Conservation (phyloP, 176 grass and related monocot species). For the Eragrostis nindensis region DNA sequence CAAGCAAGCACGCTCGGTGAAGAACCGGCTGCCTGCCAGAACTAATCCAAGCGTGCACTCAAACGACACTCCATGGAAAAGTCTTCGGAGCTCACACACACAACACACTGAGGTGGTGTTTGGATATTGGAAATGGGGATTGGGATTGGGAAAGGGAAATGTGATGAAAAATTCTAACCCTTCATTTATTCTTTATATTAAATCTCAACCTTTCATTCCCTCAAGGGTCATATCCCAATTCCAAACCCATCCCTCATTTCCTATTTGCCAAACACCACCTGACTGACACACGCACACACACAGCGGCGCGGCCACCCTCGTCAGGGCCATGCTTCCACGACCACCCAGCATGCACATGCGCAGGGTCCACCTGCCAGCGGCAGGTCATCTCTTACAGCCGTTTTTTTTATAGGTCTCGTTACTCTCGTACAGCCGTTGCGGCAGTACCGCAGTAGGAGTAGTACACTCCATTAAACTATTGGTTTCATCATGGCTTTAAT, state of each 20-base stretch:
- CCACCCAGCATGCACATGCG: background rate
- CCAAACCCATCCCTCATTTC: too few species aligned
- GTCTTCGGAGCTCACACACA: background rate
- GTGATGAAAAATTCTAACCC: too few species aligned
- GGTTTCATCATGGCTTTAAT: background rate
- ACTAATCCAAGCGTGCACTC: slow-evolving; percentile 28
- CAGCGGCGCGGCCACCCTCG: background rate
- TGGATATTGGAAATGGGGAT: too few species aligned
- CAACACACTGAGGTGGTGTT: background rate
- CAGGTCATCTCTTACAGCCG: background rate
- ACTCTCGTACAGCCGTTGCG: too few species aligned
- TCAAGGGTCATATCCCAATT: too few species aligned
- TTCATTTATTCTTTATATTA: too few species aligned
- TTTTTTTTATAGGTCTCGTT: too few species aligned
- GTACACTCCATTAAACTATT: background rate
- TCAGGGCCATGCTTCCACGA: background rate
- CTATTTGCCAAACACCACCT: too few species aligned
- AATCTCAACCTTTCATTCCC: too few species aligned
- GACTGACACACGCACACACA: background rate
- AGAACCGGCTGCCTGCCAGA: background rate
- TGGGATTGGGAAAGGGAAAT: too few species aligned
- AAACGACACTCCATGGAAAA: background rate
- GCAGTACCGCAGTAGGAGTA: background rate
- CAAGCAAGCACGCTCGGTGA: background rate
- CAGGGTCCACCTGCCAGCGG: background rate